Base-by-base conservation (phyloP, 495 filamentous ascomycete genomes). In the Aspergillus olivimuriae region DNA sequence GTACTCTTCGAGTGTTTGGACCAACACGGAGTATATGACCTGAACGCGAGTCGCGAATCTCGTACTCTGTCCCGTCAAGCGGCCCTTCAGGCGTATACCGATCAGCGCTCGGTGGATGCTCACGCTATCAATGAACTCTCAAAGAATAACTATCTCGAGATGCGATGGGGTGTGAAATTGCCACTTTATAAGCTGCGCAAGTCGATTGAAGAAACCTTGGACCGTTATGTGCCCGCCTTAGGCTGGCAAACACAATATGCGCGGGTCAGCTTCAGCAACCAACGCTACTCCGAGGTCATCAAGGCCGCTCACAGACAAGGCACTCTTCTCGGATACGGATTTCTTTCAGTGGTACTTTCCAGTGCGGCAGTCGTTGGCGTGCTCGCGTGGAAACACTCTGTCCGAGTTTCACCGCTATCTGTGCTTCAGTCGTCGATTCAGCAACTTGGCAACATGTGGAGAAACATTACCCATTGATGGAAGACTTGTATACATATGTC, bases 231-330 rank as follows among this genome's bases (percentile, higher is more conserved):
- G 4, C 92, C 92, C 1, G 63, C 68, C 34, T 54, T 87, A 15
- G 92, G 90, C 2, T 94, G 88, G 79, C 77, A 80, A 61, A 98
- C 92, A 1, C 87, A 96, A 69, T 98, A 98, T 55, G 78, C 81
- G n/a, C 72, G 91, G 12, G 82, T 98, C 17, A 94, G 87, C 48
- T 98, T 97, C 61, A 84, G 86, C 21, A 95, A 94, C 52, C 82
- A 92, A 68, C 70, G 86, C 21, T 99, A 99, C 58, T 86, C 82
- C 2, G 85, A 94, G 47, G 86, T 97, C 2, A 70, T 86, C 19
- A 69, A 63, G 22, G 77, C 74, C 44, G 83, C 81, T 36, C 72
- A 78, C 35, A 62, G 72, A 35, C 92, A 99, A 63, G 82, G 83
- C 4, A 61, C 60, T 45, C 58, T 88, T 9, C 61, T 89, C 34